These are phyloP conservation scores for Brasenia schreberi DNA, from an alignment of 164 flowering plant genomes.

Conservation along the genomic window DNA sequence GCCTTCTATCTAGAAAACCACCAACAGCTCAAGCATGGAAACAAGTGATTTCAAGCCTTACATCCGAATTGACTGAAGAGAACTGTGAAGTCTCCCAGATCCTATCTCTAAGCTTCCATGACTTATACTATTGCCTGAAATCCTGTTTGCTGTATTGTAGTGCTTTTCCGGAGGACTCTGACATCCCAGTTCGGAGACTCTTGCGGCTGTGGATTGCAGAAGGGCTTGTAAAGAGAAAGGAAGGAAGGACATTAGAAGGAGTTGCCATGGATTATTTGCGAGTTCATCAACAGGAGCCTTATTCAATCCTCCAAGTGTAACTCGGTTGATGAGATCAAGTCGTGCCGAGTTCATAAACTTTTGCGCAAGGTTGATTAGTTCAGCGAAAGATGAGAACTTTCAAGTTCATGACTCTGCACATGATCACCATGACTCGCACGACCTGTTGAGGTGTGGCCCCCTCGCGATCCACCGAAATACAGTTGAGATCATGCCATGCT, in stretches of 20 bases:
- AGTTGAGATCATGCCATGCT: background rate
- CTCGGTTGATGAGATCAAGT: slow-evolving; percentile 20
- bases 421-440: background rate
- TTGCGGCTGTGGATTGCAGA: slow-evolving; percentile 48
- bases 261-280: slow-evolving; percentile 35
- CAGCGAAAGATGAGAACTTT: background rate
- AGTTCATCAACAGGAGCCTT: slow-evolving; percentile 33
- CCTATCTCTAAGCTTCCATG: slow-evolving; percentile 37
- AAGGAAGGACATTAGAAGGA: slow-evolving; percentile 18
- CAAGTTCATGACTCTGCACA: background rate
- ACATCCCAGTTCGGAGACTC: slow-evolving; percentile 24
- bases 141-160: slow-evolving; percentile 40
- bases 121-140: slow-evolving; percentile 37
- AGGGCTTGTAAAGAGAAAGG: slow-evolving; percentile 30
- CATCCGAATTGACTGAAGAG: slow-evolving; percentile 26
- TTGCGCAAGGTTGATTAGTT: background rate
- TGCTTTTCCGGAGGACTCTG: too few species aligned
- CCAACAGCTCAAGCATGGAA: slow-evolving; percentile 27
- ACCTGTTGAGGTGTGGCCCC: background rate
- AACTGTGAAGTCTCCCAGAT: slow-evolving; percentile 30
- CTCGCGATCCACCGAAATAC: background rate
- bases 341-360: slow-evolving; percentile 17
- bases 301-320: slow-evolving; percentile 32
- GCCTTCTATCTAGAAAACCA: slow-evolving; percentile 27
- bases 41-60: slow-evolving; percentile 23